A percentile compares a stretch with the other conserved stretches of the same genome.
phyloP scores from a whole-genome alignment of 208 protist species.

The Leishmania tropica region DNA sequence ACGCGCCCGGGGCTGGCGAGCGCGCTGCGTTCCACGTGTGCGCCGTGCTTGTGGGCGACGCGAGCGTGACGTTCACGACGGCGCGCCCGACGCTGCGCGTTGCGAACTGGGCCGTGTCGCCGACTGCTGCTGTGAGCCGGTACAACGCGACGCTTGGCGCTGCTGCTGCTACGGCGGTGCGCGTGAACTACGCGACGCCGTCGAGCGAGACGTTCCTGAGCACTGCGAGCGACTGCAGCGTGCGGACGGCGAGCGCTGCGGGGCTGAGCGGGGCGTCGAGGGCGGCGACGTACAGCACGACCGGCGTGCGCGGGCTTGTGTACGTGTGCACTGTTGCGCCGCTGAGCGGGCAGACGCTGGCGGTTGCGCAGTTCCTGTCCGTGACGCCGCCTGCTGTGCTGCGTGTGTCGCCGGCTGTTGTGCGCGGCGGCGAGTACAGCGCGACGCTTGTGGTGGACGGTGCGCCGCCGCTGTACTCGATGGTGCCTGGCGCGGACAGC shows the following conservation, averaged over 20 bases:
- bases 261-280: slow-evolving; percentile 11
- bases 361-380: slow-evolving; percentile 50
- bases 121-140: slow-evolving; percentile 43
- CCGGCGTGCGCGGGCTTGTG: slow-evolving; percentile 37
- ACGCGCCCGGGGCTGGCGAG: slow-evolving; percentile 45
- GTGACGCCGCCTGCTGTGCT: slow-evolving; percentile 47
- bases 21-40: slow-evolving; percentile 62
- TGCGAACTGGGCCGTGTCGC: slow-evolving; percentile 41
- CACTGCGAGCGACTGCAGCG: slow-evolving; percentile 30
- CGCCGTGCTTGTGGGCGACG: slow-evolving; percentile 29
- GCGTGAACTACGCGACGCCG: slow-evolving; percentile 52
- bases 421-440: slow-evolving; percentile 41
- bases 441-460: slow-evolving; percentile 42
- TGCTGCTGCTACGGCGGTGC: slow-evolving; percentile 20
- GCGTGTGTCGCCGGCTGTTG: slow-evolving; percentile 43
- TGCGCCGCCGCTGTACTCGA: slow-evolving; percentile 51
- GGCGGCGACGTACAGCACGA: slow-evolving; percentile 11
- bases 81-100: slow-evolving; percentile 48
- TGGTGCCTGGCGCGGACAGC: slow-evolving; percentile 44
- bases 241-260: slow-evolving; percentile 14
- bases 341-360: slow-evolving; percentile 8
- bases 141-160: slow-evolving; percentile 31
- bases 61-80: slow-evolving; percentile 56
- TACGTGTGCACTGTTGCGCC: slow-evolving; percentile 56
- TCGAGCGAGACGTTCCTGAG: slow-evolving; percentile 52